Evolutionary conservation across 257 asterid species (phyloP).

Genomic region (Anisodus acutangulus): DNA sequence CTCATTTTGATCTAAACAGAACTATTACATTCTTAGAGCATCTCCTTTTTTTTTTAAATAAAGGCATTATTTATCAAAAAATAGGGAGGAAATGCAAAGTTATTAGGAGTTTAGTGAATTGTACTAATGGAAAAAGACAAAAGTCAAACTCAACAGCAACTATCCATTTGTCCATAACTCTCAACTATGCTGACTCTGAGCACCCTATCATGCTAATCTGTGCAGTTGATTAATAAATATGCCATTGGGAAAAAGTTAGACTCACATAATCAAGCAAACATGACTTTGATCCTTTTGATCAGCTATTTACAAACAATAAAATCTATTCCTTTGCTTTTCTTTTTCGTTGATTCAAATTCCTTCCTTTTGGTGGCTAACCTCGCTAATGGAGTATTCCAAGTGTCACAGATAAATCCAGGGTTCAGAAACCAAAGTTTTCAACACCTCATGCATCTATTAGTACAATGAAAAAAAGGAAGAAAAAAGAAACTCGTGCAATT

Average conservation of each 20-base stretch:
- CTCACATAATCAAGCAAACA: not conserved
- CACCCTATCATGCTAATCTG: not conserved
- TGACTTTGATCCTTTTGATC: not conserved
- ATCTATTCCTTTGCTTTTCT: not conserved
- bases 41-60: not conserved
- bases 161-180: not conserved
- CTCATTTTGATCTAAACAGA: not conserved
- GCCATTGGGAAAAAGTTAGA: not conserved
- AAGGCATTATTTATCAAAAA: too few species aligned
- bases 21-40: not conserved
- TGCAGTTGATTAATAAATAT: not conserved
- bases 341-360: conserved; percentile 16
- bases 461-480: not conserved
- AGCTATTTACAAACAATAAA: not conserved
- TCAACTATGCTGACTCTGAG: not conserved
- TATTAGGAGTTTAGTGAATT: not conserved
- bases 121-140: not conserved
- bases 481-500: not conserved
- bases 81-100: not conserved
- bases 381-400: not conserved
- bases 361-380: not conserved
- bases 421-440: conserved; percentile 1
- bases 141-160: too few species aligned
- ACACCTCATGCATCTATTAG: not conserved
- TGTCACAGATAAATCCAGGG: not conserved